A percentile compares a stretch with the other conserved stretches of the same genome.
Conservation (phyloP, 1,139 yeast genomes). For the Wickerhamiella infanticola region DNA sequence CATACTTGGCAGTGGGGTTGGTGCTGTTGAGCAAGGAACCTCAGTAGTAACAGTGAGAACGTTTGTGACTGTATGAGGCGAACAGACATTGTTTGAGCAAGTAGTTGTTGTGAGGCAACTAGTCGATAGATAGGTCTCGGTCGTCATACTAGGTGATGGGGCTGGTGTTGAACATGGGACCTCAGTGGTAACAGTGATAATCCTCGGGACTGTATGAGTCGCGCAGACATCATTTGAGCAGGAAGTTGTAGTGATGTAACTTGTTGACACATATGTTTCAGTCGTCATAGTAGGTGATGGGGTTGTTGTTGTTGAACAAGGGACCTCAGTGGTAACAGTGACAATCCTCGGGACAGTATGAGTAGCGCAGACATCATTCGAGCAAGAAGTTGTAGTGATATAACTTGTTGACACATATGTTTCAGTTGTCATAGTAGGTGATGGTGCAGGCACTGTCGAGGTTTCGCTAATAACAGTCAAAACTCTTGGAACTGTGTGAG, state of each 20-base stretch:
- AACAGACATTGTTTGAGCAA: conserved; percentile 1
- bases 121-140: conserved; percentile 2
- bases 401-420: neutral
- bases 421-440: no score
- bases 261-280: conserved; percentile 2
- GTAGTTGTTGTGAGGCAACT: conserved; percentile 1
- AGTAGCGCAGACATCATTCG: neutral
- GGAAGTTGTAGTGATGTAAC: conserved; percentile 1
- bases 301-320: neutral
- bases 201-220: neutral
- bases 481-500: neutral
- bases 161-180: neutral
- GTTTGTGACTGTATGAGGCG: neutral
- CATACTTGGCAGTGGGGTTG: no score
- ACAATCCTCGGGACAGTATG: neutral
- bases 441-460: neutral
- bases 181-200: neutral
- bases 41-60: neutral
- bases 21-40: conserved; percentile 1
- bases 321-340: neutral
- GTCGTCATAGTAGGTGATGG: no score
- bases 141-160: no score
- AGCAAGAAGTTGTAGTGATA: neutral
- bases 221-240: conserved; percentile 1
- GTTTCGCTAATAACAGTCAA: neutral